phyloP scores from a whole-genome alignment of 768 basidiomycete species.

The Tricholoma saponaceum region DNA sequence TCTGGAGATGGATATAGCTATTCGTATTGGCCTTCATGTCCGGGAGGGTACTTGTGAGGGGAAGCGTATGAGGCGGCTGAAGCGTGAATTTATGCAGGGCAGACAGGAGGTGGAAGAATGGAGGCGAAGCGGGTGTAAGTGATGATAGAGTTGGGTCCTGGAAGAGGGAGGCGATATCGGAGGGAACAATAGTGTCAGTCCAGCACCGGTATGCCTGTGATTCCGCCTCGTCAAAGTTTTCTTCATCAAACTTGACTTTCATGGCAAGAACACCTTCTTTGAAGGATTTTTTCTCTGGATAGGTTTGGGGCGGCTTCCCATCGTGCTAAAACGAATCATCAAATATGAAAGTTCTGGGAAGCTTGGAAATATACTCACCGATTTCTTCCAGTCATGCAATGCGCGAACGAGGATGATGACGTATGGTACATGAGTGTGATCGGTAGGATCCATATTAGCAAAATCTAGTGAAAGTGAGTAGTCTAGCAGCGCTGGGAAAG shows the following conservation, averaged over 20 bases:
- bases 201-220: slow-evolving; percentile 83
- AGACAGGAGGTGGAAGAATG: slow-evolving; percentile 75
- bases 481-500: slow-evolving; percentile 79
- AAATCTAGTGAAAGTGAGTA: slow-evolving; percentile 73
- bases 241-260: slow-evolving; percentile 80
- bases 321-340: slow-evolving; percentile 49
- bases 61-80: slow-evolving; percentile 58
- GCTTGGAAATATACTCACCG: slow-evolving; percentile 39
- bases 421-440: slow-evolving; percentile 89
- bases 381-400: slow-evolving; percentile 77
- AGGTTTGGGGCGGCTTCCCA: slow-evolving; percentile 52
- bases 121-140: slow-evolving; percentile 43
- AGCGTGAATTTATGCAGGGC: slow-evolving; percentile 67
- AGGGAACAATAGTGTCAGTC: slow-evolving; percentile 58
- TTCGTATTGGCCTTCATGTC: slow-evolving; percentile 94
- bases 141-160: slow-evolving; percentile 47
- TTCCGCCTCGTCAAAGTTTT: slow-evolving; percentile 96
- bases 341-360: not conserved
- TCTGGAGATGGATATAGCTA: slow-evolving; percentile 81
- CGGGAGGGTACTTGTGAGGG: slow-evolving; percentile 82
- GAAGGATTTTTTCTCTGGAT: slow-evolving; percentile 73
- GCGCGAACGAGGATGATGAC: slow-evolving; percentile 83
- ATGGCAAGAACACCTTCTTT: slow-evolving; percentile 59
- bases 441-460: slow-evolving; percentile 77
- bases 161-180: slow-evolving; percentile 63